Base-by-base conservation (phyloP, 1,284 basidiomycete genomes). In the Ceratobasidium sp. region DNA sequence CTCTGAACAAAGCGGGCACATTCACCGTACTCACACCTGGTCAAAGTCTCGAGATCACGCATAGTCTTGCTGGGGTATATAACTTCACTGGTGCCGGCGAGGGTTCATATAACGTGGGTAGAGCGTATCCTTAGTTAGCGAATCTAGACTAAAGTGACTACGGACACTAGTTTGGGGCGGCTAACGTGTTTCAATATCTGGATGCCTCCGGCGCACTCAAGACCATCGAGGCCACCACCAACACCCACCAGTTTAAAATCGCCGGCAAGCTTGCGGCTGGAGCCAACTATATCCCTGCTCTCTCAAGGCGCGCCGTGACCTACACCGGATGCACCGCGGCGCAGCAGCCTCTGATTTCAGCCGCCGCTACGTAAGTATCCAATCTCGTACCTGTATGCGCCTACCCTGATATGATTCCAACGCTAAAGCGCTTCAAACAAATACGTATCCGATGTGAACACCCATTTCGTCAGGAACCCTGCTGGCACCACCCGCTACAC, bases 241-340 rank as follows among this genome's bases (percentile, higher is more conserved):
- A 77, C 44, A 70, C 64, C 26, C 67, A 67, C 78, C 26, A 23
- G 26, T 70, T 70, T 55, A 69, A 63, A 40, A 2, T 78, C 71
- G 49, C 69, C 49, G 79, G 79, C 23, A 73, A 80, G 55, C 71
- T 80, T 20, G 77, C 77, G 15, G 66, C 70, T 18, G 53, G 61
- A 53, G 71, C 33, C 42, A 63, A 46, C 46, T 60, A 63, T 26
- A 60, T 15, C 23, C 39, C 39, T 12, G 64, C n/a, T 44, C 28
- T 61, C 28, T 58, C 56, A 7, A 61, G 53, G 64, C 70, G 77
- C 15, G 63, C 77, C 28, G 66, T 78, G 2, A 23, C 64, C 15
- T 78, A 49, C 49, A 63, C 64, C 10, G 63, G 56, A 26, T 80
- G 79, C 77, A 51, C 51, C 12, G 46, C 77, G 7, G 20, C 77